Percentiles rank a stretch among this genome's conserved stretches.
Conservation (phyloP, 805 yeast species). For the Ogataea glucozyma region DNA sequence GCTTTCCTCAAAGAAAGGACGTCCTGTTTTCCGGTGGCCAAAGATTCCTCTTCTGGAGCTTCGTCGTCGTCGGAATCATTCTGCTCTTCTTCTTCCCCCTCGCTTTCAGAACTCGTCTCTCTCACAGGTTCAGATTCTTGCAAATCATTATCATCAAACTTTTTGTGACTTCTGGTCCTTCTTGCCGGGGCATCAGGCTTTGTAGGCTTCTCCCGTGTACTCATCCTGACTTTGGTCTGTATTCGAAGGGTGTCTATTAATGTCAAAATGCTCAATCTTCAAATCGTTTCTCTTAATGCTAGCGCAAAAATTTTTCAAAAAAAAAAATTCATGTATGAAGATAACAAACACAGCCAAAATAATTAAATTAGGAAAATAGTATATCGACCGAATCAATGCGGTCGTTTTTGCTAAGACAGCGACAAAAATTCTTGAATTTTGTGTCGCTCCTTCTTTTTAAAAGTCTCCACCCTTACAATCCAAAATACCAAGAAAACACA, state of each 20-base stretch:
- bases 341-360: conserved; percentile 3
- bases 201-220: neutral
- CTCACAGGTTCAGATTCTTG: neutral
- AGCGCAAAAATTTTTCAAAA: conserved; percentile 4
- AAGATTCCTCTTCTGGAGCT: conserved; percentile 52
- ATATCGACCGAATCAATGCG: conserved; percentile 1
- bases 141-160: conserved; percentile 17
- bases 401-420: conserved; percentile 3
- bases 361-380: neutral
- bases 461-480: conserved; percentile 9
- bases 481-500: conserved; percentile 23
- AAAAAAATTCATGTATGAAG: conserved; percentile 3
- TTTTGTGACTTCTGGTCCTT: conserved; percentile 23
- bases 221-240: no score
- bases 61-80: conserved; percentile 37
- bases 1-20: conserved; percentile 19
- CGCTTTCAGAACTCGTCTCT: conserved; percentile 7
- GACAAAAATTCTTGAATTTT: neutral
- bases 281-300: neutral
- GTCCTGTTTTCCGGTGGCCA: conserved; percentile 18
- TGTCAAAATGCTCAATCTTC: no score
- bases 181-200: conserved; percentile 14
- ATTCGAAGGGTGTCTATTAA: no score
- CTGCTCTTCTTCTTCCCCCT: conserved; percentile 11
- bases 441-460: neutral